phyloP scores from a whole-genome alignment of 768 basidiomycete genomes.

The Russula sp. region DNA sequence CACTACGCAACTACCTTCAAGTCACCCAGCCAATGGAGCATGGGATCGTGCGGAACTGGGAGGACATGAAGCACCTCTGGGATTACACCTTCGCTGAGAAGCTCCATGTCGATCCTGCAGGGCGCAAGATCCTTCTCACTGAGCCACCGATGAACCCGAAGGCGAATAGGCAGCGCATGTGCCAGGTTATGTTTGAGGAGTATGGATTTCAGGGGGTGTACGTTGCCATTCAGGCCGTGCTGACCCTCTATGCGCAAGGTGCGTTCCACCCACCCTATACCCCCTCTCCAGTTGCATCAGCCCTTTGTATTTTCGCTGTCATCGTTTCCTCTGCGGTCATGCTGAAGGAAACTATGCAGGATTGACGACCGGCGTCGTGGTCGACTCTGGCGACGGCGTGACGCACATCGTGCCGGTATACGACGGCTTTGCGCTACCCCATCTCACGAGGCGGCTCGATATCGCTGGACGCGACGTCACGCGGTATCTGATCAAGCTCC shows the following conservation, averaged over 20 bases:
- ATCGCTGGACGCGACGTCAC: conserved; percentile 99
- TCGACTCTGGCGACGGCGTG: conserved; percentile 98
- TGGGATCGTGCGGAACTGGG: conserved; percentile 98
- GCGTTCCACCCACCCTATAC: conserved; percentile 28
- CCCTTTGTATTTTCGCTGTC: background rate
- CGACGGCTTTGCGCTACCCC: conserved; percentile 93
- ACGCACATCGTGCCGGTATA: conserved; percentile 76
- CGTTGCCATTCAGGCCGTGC: conserved; percentile 96
- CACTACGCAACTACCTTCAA: conserved; percentile 92
- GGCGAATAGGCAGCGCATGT: conserved; percentile 88
- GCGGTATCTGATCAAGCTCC: conserved; percentile 96
- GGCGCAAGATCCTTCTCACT: conserved; percentile 86
- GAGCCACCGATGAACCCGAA: conserved; percentile 99
- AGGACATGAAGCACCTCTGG: conserved; percentile 98
- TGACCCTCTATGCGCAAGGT: conserved; percentile 99
- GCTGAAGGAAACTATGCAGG: conserved; percentile 41
- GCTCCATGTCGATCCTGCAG: conserved; percentile 79
- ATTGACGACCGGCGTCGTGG: conserved; percentile 96
- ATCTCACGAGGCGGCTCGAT: conserved; percentile 89
- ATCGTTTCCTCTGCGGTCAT: background rate
- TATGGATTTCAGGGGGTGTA: conserved; percentile 96
- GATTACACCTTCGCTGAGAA: conserved; percentile 98
- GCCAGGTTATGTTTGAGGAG: conserved; percentile 98
- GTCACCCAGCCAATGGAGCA: conserved; percentile 99
- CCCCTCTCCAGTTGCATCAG: background rate